Percentiles rank a stretch among this genome's conserved stretches.
phyloP scores from a whole-genome alignment of 306 rosid species.

The Cucurbita argyrosperma region DNA sequence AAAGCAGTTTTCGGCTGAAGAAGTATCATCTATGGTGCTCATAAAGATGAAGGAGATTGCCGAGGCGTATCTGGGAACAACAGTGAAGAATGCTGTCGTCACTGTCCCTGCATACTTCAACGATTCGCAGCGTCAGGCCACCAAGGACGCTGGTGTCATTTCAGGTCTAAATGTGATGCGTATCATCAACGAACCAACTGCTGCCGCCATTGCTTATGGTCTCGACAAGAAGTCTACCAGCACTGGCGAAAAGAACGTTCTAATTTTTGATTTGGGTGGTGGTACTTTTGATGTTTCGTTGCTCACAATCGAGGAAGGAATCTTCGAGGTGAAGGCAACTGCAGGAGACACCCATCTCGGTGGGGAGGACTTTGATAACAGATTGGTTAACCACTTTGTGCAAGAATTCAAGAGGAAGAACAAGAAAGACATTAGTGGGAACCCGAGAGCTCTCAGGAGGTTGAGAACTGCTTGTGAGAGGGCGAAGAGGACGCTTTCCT shows the following conservation, averaged over 20 bases:
- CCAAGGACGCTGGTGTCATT: conserved; percentile 58
- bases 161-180: conserved; percentile 50
- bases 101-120: conserved; percentile 59
- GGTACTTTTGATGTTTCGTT: conserved; percentile 71
- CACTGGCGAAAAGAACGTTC: conserved; percentile 45
- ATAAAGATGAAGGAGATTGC: conserved; percentile 62
- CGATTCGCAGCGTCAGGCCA: conserved; percentile 61
- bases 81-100: conserved; percentile 46
- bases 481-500: conserved; percentile 58
- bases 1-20: conserved; percentile 49
- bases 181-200: conserved; percentile 61
- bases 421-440: conserved; percentile 46
- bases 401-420: conserved; percentile 59
- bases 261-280: conserved; percentile 56
- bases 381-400: conserved; percentile 58
- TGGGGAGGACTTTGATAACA: conserved; percentile 58
- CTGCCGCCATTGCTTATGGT: conserved; percentile 65
- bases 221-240: conserved; percentile 50
- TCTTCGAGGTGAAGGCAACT: conserved; percentile 65
- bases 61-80: conserved; percentile 36
- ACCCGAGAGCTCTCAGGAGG: conserved; percentile 45
- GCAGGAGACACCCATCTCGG: conserved; percentile 74
- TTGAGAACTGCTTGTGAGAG: conserved; percentile 57
- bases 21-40: conserved; percentile 60
- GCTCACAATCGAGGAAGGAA: conserved; percentile 62